phyloP scores from a whole-genome alignment of 1,284 basidiomycete genomes.

The Moesziomyces aphidis region DNA sequence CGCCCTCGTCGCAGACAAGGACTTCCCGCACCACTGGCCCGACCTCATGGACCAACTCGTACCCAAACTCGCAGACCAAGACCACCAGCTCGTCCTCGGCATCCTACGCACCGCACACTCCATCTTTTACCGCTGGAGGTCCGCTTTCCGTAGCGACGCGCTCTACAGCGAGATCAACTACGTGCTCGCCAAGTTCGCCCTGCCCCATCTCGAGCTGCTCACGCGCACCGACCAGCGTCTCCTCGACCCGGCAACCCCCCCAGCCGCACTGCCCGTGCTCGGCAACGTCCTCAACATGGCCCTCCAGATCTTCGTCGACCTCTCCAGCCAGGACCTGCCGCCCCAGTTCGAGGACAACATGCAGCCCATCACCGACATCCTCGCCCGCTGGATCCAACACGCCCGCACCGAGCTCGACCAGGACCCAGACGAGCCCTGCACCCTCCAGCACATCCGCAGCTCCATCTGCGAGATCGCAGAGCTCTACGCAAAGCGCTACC shows the following conservation, averaged over 20 bases:
- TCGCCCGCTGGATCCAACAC: slow-evolving; percentile 62
- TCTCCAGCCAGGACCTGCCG: slow-evolving; percentile 94
- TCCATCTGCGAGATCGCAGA: slow-evolving; percentile 91
- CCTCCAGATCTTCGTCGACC: slow-evolving; percentile 90
- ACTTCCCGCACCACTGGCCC: slow-evolving; percentile 64
- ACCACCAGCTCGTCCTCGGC: slow-evolving; percentile 87
- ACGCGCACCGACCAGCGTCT: slow-evolving; percentile 51
- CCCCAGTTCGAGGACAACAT: slow-evolving; percentile 93
- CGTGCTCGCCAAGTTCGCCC: slow-evolving; percentile 84
- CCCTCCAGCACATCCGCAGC: slow-evolving; percentile 87
- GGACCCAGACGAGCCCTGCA: slow-evolving; percentile 83
- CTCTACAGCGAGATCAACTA: slow-evolving; percentile 93
- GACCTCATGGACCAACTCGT: slow-evolving; percentile 62
- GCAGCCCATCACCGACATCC: slow-evolving; percentile 64
- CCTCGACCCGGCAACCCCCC: slow-evolving; percentile 68
- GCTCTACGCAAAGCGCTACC: slow-evolving; percentile 90
- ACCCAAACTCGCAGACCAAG: slow-evolving; percentile 78
- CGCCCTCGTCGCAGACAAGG: slow-evolving; percentile 58
- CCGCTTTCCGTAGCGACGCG: slow-evolving; percentile 85
- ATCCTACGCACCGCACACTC: slow-evolving; percentile 94
- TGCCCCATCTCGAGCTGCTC: slow-evolving; percentile 79
- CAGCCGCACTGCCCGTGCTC: slow-evolving; percentile 67
- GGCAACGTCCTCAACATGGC: slow-evolving; percentile 72
- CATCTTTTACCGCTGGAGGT: slow-evolving; percentile 93
- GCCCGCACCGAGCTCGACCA: slow-evolving; percentile 51